Base-by-base conservation (phyloP, 2,329 filamentous ascomycete genomes). In the Ceratocystis cubensis region DNA sequence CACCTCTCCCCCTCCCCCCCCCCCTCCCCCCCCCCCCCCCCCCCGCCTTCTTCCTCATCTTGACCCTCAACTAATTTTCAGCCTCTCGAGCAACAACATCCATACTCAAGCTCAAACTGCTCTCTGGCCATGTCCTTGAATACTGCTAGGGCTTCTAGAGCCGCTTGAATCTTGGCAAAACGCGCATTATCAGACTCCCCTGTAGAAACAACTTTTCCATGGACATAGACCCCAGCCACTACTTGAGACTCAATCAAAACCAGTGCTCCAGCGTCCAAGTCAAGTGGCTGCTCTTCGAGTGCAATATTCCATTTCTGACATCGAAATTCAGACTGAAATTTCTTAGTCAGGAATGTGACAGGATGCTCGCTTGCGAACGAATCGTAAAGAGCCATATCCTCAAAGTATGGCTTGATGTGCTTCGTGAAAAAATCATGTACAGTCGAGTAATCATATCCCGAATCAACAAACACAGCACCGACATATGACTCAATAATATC, bases 401-500 rank as follows among this genome's bases (percentile, higher is more conserved):
- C 79, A 73, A 97, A 97, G 76, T 86, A 96, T 2, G 85, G 86
- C 66, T 82, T 81, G 66, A 97, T 82, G 69, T 92, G 85, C 15
- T 72, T 73, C n/a, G 84, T 76, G 75, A 96, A 96, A 76, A 99
- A 97, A 0, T 73, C 73, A 69, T 88, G 84, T 0, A 97, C 88
- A 20, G 85, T 80, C 13, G 74, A 74, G 74, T 88, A 96, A 72
- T 94, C 78, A 76, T 93, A 97, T 59, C 81, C 79, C 0, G 89
- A 88, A 75, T 99, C 94, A 10, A 99, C 88, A 73, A 97, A 97
- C 25, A 96, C 81, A 22, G 93, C 93, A 1, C 91, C 94, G 2
- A 96, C 78, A 71, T 91, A 94, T 0, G 93, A 85, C 78, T 99
- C 94, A 2, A 97, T 80, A 46, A 96, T 84, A 74, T 99, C 94